Percentiles rank a stretch among this genome's conserved stretches.
Conservation (phyloP, 768 basidiomycete genomes). For the Amyloporia xantha region DNA sequence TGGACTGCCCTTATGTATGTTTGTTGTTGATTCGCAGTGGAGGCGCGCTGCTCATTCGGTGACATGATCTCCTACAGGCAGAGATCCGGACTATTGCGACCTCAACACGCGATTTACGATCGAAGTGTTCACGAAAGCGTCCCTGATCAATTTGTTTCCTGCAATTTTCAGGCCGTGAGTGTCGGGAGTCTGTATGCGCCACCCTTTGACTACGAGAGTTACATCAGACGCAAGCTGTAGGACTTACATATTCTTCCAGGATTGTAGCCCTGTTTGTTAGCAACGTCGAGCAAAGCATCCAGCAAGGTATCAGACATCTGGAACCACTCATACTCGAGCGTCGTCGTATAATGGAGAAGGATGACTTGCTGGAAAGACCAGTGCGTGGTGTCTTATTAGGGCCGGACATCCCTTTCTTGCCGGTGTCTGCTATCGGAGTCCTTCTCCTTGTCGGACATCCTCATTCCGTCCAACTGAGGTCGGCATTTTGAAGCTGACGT, state of each 20-base stretch:
- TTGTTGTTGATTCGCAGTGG: background rate
- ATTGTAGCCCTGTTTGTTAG: conserved; percentile 13
- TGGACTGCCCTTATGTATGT: conserved; percentile 38
- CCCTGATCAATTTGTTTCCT: conserved; percentile 33
- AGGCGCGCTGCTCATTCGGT: too few relatives aligned
- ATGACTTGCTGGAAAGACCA: conserved; percentile 24
- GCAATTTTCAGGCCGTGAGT: conserved; percentile 37
- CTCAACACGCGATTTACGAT: conserved; percentile 30
- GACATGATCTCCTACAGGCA: conserved; percentile 28
- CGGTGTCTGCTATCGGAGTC: too few relatives aligned
- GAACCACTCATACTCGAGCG: conserved; percentile 30
- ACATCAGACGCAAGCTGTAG: too few relatives aligned
- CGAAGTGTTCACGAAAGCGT: conserved; percentile 26
- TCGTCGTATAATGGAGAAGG: conserved; percentile 20
- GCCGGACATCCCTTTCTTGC: too few relatives aligned
- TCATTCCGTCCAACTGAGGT: too few relatives aligned
- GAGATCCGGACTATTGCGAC: conserved; percentile 32
- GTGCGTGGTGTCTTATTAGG: too few relatives aligned
- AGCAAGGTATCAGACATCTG: conserved; percentile 17
- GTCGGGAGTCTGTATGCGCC: too few relatives aligned
- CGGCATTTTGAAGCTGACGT: background rate
- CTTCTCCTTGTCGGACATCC: too few relatives aligned
- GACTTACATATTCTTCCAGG: conserved; percentile 5
- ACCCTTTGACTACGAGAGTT: background rate
- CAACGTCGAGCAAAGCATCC: conserved; percentile 10